These are phyloP conservation scores for Heterobasidion parviporum DNA, from an alignment of 1,284 basidiomycete species.

Conservation along the genomic window DNA sequence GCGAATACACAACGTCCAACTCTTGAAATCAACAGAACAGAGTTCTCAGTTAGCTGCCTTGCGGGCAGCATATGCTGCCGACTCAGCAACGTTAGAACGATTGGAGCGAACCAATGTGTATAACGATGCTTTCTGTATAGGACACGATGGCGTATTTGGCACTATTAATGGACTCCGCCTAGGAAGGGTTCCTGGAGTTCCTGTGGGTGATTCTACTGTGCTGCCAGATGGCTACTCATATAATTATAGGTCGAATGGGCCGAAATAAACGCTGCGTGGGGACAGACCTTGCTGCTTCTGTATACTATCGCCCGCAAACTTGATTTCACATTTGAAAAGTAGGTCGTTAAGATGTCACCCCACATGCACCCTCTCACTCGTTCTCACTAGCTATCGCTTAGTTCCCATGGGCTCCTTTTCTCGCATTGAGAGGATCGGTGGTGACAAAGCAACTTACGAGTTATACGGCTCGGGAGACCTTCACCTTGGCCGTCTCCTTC, in stretches of 20 bases:
- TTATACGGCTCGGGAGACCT: constrained; percentile 88
- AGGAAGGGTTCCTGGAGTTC: constrained; percentile 75
- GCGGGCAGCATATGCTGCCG: constrained; percentile 67
- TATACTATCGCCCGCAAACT: constrained; percentile 88
- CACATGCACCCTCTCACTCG: background rate
- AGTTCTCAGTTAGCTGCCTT: constrained; percentile 62
- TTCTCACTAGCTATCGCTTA: constrained; percentile 63
- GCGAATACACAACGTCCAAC: constrained; percentile 68
- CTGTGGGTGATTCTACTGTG: constrained; percentile 28
- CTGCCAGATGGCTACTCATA: background rate
- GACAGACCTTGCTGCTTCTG: constrained; percentile 86
- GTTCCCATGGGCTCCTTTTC: constrained; percentile 92
- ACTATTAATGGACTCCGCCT: constrained; percentile 95
- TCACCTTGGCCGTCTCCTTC: constrained; percentile 79
- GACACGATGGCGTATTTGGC: constrained; percentile 88
- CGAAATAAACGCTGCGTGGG: constrained; percentile 99
- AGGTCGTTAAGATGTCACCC: constrained; percentile 17
- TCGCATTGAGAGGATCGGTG: constrained; percentile 76
- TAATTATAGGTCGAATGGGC: constrained; percentile 83
- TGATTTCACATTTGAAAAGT: constrained; percentile 83
- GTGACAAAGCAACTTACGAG: constrained; percentile 82
- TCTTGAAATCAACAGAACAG: constrained; percentile 59
- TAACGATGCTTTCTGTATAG: constrained; percentile 98
- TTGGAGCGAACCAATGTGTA: constrained; percentile 95
- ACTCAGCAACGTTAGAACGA: constrained; percentile 72